These are phyloP conservation scores for Spathaspora hagerdaliae DNA, from an alignment of 805 yeast species.

Conservation along the genomic window DNA sequence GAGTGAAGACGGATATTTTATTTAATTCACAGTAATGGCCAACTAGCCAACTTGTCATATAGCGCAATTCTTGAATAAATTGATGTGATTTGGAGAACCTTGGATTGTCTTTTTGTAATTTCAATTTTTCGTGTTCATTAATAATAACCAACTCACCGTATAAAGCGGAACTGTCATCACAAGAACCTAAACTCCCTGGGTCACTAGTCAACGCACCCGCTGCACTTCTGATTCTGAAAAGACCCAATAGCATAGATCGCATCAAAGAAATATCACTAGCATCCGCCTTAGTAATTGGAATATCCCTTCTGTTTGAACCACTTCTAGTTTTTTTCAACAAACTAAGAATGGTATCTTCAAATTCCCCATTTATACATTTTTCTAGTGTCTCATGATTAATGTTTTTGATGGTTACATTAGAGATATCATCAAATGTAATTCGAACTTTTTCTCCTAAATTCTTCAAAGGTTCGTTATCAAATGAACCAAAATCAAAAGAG, in stretches of 20 bases:
- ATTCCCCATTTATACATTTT: slow-evolving; percentile 23
- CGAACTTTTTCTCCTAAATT: slow-evolving; percentile 17
- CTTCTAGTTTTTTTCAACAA: slow-evolving; percentile 1
- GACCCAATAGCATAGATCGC: neutral
- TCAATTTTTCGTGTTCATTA: too few relatives aligned
- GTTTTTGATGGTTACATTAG: slow-evolving; percentile 17
- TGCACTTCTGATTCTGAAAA: neutral
- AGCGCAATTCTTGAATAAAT: slow-evolving; percentile 22
- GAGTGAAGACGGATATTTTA: slow-evolving; percentile 13
- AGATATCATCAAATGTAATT: slow-evolving; percentile 26
- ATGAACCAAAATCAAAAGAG: slow-evolving; percentile 30
- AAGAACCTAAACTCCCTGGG: neutral
- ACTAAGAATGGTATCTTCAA: slow-evolving; percentile 10
- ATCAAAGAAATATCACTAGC: neutral
- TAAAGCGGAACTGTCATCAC: neutral
- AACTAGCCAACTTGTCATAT: slow-evolving; percentile 21
- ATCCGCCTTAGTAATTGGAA: neutral
- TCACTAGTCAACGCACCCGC: neutral
- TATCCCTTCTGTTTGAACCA: neutral
- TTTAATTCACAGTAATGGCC: slow-evolving; percentile 17
- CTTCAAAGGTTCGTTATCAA: slow-evolving; percentile 29
- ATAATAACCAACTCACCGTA: neutral
- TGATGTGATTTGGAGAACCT: slow-evolving; percentile 12
- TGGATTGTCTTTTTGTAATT: neutral
- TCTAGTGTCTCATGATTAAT: slow-evolving; percentile 20